Conservation (phyloP, 139 green algal species). For the Picochlorum sp. region DNA sequence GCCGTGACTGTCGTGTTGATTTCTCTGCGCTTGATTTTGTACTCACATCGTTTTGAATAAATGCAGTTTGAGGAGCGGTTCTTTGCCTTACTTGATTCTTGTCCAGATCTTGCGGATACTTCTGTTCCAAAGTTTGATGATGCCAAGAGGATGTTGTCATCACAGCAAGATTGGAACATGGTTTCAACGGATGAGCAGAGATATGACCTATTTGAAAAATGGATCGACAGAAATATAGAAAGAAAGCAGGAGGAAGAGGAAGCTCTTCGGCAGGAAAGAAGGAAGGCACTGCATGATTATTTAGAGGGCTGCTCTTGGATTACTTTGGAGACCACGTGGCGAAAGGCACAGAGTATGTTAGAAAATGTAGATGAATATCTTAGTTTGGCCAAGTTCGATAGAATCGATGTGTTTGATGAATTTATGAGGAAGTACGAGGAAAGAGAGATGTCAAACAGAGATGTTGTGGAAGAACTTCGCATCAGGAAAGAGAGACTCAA, state of each 20-base stretch:
- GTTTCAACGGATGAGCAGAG: slow-evolving; percentile 24
- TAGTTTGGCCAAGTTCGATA: background rate
- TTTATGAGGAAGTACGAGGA: slow-evolving; percentile 1
- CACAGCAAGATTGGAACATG: slow-evolving; percentile 52
- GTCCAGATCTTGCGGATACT: slow-evolving; percentile 27
- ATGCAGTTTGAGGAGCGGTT: slow-evolving; percentile 60
- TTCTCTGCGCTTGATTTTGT: background rate
- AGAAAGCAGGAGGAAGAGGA: slow-evolving; percentile 2
- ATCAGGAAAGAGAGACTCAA: background rate
- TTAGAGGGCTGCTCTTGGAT: background rate
- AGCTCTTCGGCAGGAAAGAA: background rate
- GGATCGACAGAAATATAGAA: slow-evolving; percentile 47
- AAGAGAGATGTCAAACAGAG: background rate
- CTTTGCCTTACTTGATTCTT: slow-evolving; percentile 46
- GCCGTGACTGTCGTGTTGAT: background rate
- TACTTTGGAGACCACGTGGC: background rate
- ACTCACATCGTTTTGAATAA: background rate
- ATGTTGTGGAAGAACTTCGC: background rate
- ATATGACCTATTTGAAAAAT: slow-evolving; percentile 41
- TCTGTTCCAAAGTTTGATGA: slow-evolving; percentile 32
- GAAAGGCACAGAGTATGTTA: background rate
- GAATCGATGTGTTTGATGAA: slow-evolving; percentile 4
- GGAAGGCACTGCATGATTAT: background rate
- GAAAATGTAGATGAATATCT: background rate
- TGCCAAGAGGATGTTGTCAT: slow-evolving; percentile 45